A percentile compares a stretch with the other conserved stretches of the same genome.
These are phyloP conservation scores for Dioszegia hungarica DNA, from an alignment of 768 basidiomycete species.

Conservation along the genomic window DNA sequence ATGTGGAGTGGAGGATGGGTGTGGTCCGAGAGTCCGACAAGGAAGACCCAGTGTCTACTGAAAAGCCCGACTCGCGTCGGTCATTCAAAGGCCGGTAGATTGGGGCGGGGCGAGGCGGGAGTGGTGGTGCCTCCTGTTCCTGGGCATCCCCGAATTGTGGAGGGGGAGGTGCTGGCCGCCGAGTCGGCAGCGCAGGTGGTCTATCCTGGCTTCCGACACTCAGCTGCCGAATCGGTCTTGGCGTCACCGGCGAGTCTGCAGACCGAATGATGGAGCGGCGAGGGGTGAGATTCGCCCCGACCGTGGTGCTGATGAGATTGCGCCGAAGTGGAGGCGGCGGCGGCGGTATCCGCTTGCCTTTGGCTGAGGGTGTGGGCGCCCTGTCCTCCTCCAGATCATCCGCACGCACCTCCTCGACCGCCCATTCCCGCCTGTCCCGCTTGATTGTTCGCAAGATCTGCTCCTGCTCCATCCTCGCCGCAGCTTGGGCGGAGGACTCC, in stretches of 20 bases:
- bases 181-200: slow-evolving; percentile 18
- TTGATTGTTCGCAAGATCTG: slow-evolving; percentile 1
- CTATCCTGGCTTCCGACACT: slow-evolving; percentile 6
- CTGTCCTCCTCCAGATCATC: background rate
- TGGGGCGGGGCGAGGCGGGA: slow-evolving; percentile 19
- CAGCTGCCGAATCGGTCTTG: slow-evolving; percentile 14
- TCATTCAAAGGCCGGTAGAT: background rate
- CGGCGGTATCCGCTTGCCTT: slow-evolving; percentile 14
- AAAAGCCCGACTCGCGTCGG: slow-evolving; percentile 11
- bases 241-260: slow-evolving; percentile 26
- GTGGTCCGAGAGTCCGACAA: slow-evolving; percentile 9
- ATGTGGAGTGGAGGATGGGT: background rate
- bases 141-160: no score
- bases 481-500: slow-evolving; percentile 25
- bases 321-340: slow-evolving; percentile 9
- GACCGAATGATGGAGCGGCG: slow-evolving; percentile 18
- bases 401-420: background rate
- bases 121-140: slow-evolving; percentile 11
- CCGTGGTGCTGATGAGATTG: background rate
- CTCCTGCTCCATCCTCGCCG: slow-evolving; percentile 11
- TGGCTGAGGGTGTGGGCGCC: background rate
- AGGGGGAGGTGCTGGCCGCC: slow-evolving; percentile 23
- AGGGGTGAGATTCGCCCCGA: slow-evolving; percentile 7
- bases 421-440: slow-evolving; percentile 1
- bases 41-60: slow-evolving; percentile 13